Evolutionary conservation across 345 rosid species (phyloP).

Genomic region (Alliaria petiolata): DNA sequence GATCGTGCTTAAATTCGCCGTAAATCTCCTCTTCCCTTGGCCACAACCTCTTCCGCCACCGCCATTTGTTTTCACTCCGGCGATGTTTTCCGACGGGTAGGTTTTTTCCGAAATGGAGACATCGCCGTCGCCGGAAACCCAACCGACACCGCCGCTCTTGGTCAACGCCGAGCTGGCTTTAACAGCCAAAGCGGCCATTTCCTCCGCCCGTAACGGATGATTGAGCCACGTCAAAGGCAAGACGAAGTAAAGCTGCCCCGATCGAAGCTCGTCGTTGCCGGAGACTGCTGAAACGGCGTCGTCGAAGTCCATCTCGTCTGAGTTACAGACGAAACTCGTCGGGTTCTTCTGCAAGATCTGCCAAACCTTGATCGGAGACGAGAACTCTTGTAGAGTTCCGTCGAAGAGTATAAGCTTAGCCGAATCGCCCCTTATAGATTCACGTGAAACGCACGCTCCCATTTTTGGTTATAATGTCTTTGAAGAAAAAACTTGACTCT

Average conservation of each 20-base stretch:
- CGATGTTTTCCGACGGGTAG: not conserved
- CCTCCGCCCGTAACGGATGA: conserved; percentile 65
- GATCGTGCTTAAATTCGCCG: conserved; percentile 61
- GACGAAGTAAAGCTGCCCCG: conserved; percentile 88
- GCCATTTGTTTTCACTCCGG: conserved; percentile 5
- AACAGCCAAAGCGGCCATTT: conserved; percentile 98
- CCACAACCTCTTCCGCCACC: conserved; percentile 28
- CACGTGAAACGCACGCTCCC: conserved; percentile 93
- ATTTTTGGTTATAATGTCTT: conserved; percentile 22
- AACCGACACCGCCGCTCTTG: conserved; percentile 22
- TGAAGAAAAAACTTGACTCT: not conserved
- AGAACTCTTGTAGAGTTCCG: conserved; percentile 70
- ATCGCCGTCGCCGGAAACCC: conserved; percentile 1
- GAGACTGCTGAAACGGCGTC: conserved; percentile 61
- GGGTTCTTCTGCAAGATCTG: conserved; percentile 60
- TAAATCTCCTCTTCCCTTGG: conserved; percentile 40
- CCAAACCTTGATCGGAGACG: conserved; percentile 78
- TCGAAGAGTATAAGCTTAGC: conserved; percentile 75
- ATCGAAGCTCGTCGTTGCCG: conserved; percentile 70
- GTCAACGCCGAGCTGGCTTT: conserved; percentile 88
- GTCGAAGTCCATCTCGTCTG: conserved; percentile 97
- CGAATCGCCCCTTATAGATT: conserved; percentile 49
- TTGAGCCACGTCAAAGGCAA: conserved; percentile 61
- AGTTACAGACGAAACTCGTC: conserved; percentile 73
- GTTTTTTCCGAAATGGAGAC: not conserved